Percentiles rank a stretch among this genome's conserved stretches.
Evolutionary conservation across 1,284 basidiomycete species (phyloP).

Genomic region (Inonotus obliquus): DNA sequence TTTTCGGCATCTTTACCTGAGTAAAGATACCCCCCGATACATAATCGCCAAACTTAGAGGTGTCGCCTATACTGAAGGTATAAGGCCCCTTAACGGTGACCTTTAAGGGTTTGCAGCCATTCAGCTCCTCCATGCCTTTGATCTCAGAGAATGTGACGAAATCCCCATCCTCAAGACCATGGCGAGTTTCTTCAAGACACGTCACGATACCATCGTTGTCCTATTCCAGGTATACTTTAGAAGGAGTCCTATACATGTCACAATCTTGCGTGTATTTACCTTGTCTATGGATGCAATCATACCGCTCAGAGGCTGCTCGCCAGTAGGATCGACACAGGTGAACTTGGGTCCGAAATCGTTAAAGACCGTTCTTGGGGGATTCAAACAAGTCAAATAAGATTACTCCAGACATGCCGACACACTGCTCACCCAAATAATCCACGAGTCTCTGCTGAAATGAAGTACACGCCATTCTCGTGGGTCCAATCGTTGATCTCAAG

Average conservation of each 20-base stretch:
- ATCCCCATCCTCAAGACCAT: slow-evolving; percentile 97
- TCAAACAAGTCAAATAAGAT: slow-evolving; percentile 21
- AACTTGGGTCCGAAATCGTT: slow-evolving; percentile 97
- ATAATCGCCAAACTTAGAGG: slow-evolving; percentile 75
- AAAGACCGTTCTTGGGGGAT: slow-evolving; percentile 71
- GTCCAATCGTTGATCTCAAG: slow-evolving; percentile 96
- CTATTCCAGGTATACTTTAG: slow-evolving; percentile 33
- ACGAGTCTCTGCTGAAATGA: slow-evolving; percentile 88
- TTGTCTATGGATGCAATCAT: slow-evolving; percentile 94
- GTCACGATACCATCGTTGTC: slow-evolving; percentile 89
- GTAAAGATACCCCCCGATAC: slow-evolving; percentile 92
- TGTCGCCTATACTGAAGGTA: slow-evolving; percentile 93
- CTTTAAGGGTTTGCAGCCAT: slow-evolving; percentile 88
- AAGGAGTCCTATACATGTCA: not conserved
- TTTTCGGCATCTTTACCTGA: slow-evolving; percentile 99
- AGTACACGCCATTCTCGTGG: slow-evolving; percentile 83
- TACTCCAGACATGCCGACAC: not conserved
- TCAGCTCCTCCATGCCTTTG: slow-evolving; percentile 91
- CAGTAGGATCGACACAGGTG: slow-evolving; percentile 91
- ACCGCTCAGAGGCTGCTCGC: slow-evolving; percentile 89
- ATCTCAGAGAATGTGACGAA: slow-evolving; percentile 98
- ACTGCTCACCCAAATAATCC: slow-evolving; percentile 86
- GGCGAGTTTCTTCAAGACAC: slow-evolving; percentile 94
- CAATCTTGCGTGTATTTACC: slow-evolving; percentile 35
- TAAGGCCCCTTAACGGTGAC: slow-evolving; percentile 94